Evolutionary conservation across 2,329 filamentous ascomycete species (phyloP).

Genomic region (Endothia cerciana): DNA sequence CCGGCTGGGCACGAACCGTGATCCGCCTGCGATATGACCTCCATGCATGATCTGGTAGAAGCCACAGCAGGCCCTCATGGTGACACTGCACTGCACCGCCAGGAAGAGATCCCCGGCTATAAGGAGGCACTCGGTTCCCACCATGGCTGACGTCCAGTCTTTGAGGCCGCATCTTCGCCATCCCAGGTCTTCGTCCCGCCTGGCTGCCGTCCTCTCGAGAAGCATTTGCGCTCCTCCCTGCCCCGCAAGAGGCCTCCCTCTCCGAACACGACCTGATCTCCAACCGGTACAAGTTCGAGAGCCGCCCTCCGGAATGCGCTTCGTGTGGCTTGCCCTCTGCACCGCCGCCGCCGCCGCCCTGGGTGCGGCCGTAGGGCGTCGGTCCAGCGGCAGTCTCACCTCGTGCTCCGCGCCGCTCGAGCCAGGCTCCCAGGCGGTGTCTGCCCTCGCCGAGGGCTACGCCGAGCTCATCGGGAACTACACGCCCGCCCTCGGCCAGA

Average conservation of each 20-base stretch:
- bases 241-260: neutral
- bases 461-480: slow-evolving; percentile 27
- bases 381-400: neutral
- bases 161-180: neutral
- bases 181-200: neutral
- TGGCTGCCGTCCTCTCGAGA: neutral
- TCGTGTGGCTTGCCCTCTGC: neutral
- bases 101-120: neutral
- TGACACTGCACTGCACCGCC: neutral
- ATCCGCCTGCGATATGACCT: neutral
- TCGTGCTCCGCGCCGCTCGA: slow-evolving; percentile 11
- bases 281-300: neutral
- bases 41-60: neutral
- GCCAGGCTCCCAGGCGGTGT: neutral
- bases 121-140: neutral
- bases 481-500: slow-evolving; percentile 18
- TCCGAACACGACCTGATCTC: neutral
- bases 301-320: neutral
- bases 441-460: slow-evolving; percentile 15
- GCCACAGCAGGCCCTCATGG: neutral
- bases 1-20: neutral
- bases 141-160: too few relatives aligned
- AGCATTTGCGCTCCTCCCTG: neutral
- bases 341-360: neutral
- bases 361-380: neutral